A percentile compares a stretch with the other conserved stretches of the same genome.
Conservation (phyloP, 2,329 filamentous ascomycete species). For the Diaporthe citrichinensis region DNA sequence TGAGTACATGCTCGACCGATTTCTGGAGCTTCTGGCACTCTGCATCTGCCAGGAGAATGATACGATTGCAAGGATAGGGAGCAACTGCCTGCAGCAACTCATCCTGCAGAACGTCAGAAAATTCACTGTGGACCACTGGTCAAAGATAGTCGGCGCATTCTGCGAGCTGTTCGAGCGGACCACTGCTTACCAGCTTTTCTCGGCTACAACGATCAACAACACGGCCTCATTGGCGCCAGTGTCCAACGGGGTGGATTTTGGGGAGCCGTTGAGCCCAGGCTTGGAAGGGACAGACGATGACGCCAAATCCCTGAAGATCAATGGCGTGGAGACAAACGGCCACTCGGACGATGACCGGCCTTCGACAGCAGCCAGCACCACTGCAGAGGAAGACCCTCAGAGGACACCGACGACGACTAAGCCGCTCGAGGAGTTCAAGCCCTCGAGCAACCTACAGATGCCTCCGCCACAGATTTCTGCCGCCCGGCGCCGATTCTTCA, state of each 20-base stretch:
- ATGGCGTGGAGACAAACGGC: conserved; percentile 63
- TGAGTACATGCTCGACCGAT: conserved; percentile 98
- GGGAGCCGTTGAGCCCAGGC: conserved; percentile 58
- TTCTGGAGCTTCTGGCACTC: conserved; percentile 91
- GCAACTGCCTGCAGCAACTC: conserved; percentile 96
- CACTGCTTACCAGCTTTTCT: conserved; percentile 95
- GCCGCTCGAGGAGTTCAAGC: conserved; percentile 88
- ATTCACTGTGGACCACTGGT: conserved; percentile 90
- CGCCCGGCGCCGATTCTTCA: conserved; percentile 95
- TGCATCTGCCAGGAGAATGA: conserved; percentile 99
- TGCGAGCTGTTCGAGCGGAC: conserved; percentile 96
- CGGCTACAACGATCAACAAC: conserved; percentile 75
- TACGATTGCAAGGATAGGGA: conserved; percentile 96
- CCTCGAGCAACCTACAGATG: conserved; percentile 81
- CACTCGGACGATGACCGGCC: conserved; percentile 50
- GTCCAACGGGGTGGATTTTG: conserved; percentile 67
- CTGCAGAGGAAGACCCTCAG: conserved; percentile 53
- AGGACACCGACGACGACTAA: conserved; percentile 47
- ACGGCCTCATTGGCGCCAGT: conserved; percentile 66
- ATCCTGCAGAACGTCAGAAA: conserved; percentile 97
- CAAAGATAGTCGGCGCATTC: conserved; percentile 94
- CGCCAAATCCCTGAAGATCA: conserved; percentile 73
- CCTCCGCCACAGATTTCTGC: conserved; percentile 94
- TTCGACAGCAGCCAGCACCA: conserved; percentile 47
- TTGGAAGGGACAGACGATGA: conserved; percentile 58